These are phyloP conservation scores for Populus tomentosa DNA, from an alignment of 441 rosid genomes.

Conservation along the genomic window DNA sequence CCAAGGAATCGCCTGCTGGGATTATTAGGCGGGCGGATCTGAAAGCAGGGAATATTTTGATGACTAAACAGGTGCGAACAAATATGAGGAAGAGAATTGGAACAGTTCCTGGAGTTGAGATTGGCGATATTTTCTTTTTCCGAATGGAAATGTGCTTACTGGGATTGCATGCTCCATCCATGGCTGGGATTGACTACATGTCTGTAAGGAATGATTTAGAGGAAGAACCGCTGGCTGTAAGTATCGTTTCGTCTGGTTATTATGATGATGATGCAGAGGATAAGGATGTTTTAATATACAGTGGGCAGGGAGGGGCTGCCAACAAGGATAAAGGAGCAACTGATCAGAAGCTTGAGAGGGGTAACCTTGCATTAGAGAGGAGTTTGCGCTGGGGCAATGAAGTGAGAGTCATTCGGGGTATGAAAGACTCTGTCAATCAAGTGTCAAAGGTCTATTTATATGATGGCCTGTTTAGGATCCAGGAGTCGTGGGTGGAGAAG, in stretches of 20 bases:
- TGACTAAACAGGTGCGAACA: slow-evolving; percentile 63
- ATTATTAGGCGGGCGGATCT: slow-evolving; percentile 52
- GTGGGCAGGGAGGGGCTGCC: slow-evolving; percentile 77
- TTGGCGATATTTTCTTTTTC: slow-evolving; percentile 82
- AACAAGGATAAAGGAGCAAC: slow-evolving; percentile 40
- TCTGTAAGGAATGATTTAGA: slow-evolving; percentile 39
- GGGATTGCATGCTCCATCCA: slow-evolving; percentile 83
- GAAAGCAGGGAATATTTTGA: slow-evolving; percentile 50
- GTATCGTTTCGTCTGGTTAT: slow-evolving; percentile 82
- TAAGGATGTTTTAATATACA: slow-evolving; percentile 64
- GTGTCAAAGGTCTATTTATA: slow-evolving; percentile 54
- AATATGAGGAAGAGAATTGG: slow-evolving; percentile 70
- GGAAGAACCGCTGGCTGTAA: slow-evolving; percentile 74
- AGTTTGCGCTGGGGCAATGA: slow-evolving; percentile 67
- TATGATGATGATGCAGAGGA: slow-evolving; percentile 78
- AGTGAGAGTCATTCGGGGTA: slow-evolving; percentile 78
- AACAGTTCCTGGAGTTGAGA: slow-evolving; percentile 61
- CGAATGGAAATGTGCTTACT: slow-evolving; percentile 78
- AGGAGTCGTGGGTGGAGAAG: slow-evolving; percentile 85
- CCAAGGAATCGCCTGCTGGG: slow-evolving; percentile 38
- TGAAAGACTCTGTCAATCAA: slow-evolving; percentile 44
- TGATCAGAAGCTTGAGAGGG: slow-evolving; percentile 91
- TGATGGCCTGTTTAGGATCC: slow-evolving; percentile 74
- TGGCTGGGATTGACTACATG: slow-evolving; percentile 93
- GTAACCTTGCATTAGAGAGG: slow-evolving; percentile 89